These are phyloP conservation scores for Salvia sclarea DNA, from an alignment of 305 asterid genomes.

Conservation along the genomic window DNA sequence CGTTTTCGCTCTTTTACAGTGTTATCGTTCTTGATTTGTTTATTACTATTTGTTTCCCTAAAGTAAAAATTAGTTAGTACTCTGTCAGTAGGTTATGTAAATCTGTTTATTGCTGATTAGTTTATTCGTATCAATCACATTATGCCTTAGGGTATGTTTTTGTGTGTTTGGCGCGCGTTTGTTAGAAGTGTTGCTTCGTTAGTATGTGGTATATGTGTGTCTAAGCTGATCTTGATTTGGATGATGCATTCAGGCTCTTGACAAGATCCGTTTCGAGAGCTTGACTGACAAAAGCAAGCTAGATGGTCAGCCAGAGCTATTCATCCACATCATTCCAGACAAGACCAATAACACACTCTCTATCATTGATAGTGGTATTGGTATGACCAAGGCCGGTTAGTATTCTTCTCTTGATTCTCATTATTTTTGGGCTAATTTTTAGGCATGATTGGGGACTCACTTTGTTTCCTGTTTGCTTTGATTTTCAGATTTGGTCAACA, in stretches of 20 bases:
- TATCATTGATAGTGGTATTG: conserved; percentile 43
- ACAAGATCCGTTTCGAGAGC: conserved; percentile 41
- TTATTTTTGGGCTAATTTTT: background rate
- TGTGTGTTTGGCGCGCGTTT: background rate
- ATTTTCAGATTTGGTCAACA: conserved; percentile 79
- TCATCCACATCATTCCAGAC: conserved; percentile 42
- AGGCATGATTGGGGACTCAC: background rate
- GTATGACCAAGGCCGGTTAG: conserved; percentile 48
- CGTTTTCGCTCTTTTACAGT: background rate
- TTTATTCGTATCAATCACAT: too few species aligned
- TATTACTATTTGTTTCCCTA: too few species aligned
- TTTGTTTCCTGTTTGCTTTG: background rate
- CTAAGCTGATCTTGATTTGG: background rate
- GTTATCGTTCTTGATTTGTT: background rate
- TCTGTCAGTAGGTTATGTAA: background rate
- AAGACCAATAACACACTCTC: conserved; percentile 39
- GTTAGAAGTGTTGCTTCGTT: too few species aligned
- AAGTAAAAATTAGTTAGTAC: background rate
- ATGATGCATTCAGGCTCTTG: conserved; percentile 34
- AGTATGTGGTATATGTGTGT: background rate
- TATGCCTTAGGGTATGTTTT: background rate
- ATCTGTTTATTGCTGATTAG: too few species aligned
- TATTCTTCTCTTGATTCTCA: background rate
- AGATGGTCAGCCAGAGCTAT: conserved; percentile 42
- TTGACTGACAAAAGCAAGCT: conserved; percentile 45